Evolutionary conservation across 2,329 filamentous ascomycete species (phyloP).

Genomic region (Colletotrichum sp.): DNA sequence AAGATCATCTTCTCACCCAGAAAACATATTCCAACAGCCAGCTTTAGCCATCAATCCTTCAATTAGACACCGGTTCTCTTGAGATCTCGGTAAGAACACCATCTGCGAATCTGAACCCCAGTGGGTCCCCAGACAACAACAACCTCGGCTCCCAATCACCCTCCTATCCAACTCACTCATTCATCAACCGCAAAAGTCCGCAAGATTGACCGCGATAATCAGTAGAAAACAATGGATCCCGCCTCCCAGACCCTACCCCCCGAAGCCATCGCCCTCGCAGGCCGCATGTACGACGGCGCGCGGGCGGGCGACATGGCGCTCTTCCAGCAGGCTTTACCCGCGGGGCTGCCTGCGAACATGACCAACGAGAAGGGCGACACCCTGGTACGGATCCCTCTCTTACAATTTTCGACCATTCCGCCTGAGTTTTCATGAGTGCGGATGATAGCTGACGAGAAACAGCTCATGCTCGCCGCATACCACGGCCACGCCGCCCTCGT

Average conservation of each 20-base stretch:
- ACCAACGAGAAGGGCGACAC: slow-evolving; percentile 77
- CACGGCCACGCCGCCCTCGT: slow-evolving; percentile 69
- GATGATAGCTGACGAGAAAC: neutral
- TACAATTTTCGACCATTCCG: too few species aligned
- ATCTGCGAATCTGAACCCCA: accelerated
- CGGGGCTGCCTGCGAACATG: slow-evolving; percentile 71
- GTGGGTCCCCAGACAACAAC: neutral
- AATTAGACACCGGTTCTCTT: too few species aligned
- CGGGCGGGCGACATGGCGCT: slow-evolving; percentile 61
- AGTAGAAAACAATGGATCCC: neutral
- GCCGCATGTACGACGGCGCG: slow-evolving; percentile 71
- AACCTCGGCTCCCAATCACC: neutral
- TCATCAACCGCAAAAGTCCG: accelerated
- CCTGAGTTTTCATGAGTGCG: neutral
- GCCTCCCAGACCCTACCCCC: slow-evolving; percentile 51
- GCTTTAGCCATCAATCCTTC: too few species aligned
- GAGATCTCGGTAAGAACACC: neutral
- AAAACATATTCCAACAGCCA: too few species aligned
- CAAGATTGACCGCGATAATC: neutral
- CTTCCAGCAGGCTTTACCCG: slow-evolving; percentile 67
- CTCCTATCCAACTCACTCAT: neutral
- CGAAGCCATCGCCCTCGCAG: slow-evolving; percentile 69
- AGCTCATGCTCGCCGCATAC: slow-evolving; percentile 77
- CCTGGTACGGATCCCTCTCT: slow-evolving; percentile 48
- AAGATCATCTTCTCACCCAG: neutral